phyloP scores from a whole-genome alignment of 768 basidiomycete species.

The Suillus americanus region DNA sequence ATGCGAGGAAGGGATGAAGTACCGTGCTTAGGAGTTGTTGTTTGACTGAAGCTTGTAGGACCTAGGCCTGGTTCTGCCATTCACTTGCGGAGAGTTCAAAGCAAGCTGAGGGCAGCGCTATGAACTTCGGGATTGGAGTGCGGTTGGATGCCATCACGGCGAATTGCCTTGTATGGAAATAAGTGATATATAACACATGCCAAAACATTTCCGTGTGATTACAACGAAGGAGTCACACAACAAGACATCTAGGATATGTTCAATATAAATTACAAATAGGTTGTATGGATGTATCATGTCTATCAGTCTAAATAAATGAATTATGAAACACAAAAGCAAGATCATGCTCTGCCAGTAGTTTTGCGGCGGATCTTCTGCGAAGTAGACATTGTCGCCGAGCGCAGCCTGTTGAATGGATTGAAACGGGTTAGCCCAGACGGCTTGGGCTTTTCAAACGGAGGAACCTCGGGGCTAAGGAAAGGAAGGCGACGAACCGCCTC shows the following conservation, averaged over 20 bases:
- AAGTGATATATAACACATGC: not conserved
- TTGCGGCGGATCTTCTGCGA: slow-evolving; percentile 7
- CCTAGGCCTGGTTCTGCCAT: slow-evolving; percentile 35
- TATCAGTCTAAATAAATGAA: not conserved
- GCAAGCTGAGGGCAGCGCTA: not conserved
- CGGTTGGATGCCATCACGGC: not conserved
- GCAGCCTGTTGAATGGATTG: slow-evolving; percentile 14
- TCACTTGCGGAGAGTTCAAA: not conserved
- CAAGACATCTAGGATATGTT: not conserved
- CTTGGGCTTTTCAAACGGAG: slow-evolving; percentile 1
- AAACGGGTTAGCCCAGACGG: slow-evolving; percentile 9
- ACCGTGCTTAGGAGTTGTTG: slow-evolving; percentile 12
- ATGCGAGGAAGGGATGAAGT: slow-evolving; percentile 27
- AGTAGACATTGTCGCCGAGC: not conserved
- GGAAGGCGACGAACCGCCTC: not conserved
- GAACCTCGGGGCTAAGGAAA: not conserved
- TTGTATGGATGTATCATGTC: not conserved
- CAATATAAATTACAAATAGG: not conserved
- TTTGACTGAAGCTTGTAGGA: slow-evolving; percentile 17
- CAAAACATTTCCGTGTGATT: slow-evolving; percentile 6
- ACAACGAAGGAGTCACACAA: slow-evolving; percentile 4
- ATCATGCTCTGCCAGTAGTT: slow-evolving; percentile 12
- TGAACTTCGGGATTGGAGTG: slow-evolving; percentile 1
- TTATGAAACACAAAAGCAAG: not conserved
- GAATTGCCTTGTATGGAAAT: not conserved